Conservation (phyloP, 768 basidiomycete genomes). For the Boletus rufocinnamomeus region DNA sequence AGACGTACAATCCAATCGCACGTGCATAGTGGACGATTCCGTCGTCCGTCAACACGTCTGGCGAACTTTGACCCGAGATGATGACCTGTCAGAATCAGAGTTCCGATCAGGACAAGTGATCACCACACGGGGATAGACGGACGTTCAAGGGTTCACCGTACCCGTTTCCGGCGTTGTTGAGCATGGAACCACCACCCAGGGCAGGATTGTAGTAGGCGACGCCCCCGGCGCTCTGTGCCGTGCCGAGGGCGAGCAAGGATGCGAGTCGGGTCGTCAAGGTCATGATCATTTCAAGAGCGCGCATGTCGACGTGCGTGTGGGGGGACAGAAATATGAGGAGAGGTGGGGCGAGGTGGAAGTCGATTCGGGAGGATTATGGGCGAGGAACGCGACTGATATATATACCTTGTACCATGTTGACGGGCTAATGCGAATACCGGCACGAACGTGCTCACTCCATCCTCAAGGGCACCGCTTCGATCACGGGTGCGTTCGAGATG, state of each 20-base stretch:
- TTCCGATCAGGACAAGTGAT: neutral
- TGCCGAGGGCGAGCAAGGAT: neutral
- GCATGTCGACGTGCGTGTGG: conserved; percentile 8
- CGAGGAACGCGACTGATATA: neutral
- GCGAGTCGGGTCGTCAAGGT: neutral
- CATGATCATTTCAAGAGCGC: neutral
- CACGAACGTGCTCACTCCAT: neutral
- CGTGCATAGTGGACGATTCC: conserved; percentile 61
- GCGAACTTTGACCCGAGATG: conserved; percentile 63
- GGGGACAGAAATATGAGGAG: neutral
- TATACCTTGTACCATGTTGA: neutral
- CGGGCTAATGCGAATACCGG: neutral
- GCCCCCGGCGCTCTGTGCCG: neutral
- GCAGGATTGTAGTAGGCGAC: conserved; percentile 40
- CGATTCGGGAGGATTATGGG: neutral
- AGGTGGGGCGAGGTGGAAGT: neutral
- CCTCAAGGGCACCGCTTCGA: neutral
- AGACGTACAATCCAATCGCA: conserved; percentile 62
- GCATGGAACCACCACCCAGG: conserved; percentile 44
- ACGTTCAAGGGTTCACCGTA: conserved; percentile 51
- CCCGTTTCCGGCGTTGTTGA: conserved; percentile 39
- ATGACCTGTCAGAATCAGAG: conserved; percentile 47
- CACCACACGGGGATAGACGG: neutral
- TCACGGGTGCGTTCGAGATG: too few relatives aligned
- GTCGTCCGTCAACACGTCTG: conserved; percentile 52